These are phyloP conservation scores for Lachancea fermentati DNA, from an alignment of 805 yeast species.

Conservation along the genomic window DNA sequence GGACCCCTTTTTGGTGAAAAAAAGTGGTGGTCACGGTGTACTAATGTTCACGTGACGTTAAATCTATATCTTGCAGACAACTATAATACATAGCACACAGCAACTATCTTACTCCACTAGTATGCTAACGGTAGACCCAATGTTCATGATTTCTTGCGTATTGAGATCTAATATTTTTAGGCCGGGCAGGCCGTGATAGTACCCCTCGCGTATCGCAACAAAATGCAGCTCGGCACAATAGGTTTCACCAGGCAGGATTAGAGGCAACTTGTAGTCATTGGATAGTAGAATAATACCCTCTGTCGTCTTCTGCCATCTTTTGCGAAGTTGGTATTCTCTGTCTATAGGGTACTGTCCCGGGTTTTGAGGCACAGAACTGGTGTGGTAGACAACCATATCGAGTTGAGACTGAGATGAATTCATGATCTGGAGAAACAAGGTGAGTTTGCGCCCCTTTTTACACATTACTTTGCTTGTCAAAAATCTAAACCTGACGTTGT, in stretches of 20 bases:
- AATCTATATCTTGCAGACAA: too few relatives aligned
- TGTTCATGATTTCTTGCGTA: constrained; percentile 26
- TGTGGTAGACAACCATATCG: constrained; percentile 25
- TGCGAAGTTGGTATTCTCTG: constrained; percentile 22
- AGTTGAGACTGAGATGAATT: constrained; percentile 23
- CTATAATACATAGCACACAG: too few relatives aligned
- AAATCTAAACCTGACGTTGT: constrained; percentile 26
- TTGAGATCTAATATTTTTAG: constrained; percentile 30
- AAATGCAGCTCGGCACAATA: constrained; percentile 25
- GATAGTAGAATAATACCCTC: constrained; percentile 30
- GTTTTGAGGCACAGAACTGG: constrained; percentile 5
- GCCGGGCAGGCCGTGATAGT: constrained; percentile 27
- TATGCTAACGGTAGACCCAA: constrained; percentile 26
- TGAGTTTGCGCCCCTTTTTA: constrained; percentile 22
- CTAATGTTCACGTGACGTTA: too few relatives aligned
- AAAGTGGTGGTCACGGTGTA: too few relatives aligned
- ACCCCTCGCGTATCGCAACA: constrained; percentile 28
- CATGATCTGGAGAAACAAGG: constrained; percentile 24
- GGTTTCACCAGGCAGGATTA: constrained; percentile 25
- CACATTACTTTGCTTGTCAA: constrained; percentile 17
- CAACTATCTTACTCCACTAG: constrained; percentile 23
- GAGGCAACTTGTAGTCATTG: constrained; percentile 30
- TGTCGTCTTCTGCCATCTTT: constrained; percentile 19
- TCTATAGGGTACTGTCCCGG: constrained; percentile 17
- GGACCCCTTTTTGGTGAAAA: too few relatives aligned